Percentiles rank a stretch among this genome's conserved stretches.
These are phyloP conservation scores for Metschnikowia arizonensis DNA, from an alignment of 805 yeast species.

Conservation along the genomic window DNA sequence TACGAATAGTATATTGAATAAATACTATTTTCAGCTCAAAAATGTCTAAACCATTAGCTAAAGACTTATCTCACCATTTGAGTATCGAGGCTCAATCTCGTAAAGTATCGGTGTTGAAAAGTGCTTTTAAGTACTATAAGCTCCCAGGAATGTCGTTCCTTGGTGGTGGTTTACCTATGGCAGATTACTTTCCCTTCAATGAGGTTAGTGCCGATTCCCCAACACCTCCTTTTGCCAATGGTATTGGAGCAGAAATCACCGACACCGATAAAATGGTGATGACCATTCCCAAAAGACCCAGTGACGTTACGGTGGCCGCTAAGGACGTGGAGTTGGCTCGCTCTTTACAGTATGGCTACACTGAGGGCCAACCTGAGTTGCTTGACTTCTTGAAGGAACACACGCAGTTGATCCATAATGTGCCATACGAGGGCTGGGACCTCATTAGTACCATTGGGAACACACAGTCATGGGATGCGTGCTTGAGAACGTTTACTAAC, in stretches of 20 bases:
- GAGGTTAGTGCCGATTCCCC: conserved; percentile 67
- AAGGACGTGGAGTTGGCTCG: conserved; percentile 69
- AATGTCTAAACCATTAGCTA: conserved; percentile 40
- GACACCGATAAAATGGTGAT: conserved; percentile 38
- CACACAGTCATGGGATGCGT: conserved; percentile 86
- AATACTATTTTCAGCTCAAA: not conserved
- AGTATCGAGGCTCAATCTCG: conserved; percentile 78
- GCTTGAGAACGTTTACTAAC: conserved; percentile 69
- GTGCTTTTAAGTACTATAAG: conserved; percentile 71
- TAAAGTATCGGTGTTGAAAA: conserved; percentile 73
- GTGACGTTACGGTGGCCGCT: conserved; percentile 18
- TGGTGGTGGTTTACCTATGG: conserved; percentile 93
- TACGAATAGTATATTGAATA: too few relatives aligned
- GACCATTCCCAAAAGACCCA: conserved; percentile 37
- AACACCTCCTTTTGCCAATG: conserved; percentile 71
- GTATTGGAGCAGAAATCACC: conserved; percentile 64
- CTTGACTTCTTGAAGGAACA: conserved; percentile 70
- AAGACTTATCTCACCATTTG: conserved; percentile 69
- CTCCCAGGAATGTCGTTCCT: conserved; percentile 78
- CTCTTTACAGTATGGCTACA: conserved; percentile 88
- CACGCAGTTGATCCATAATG: conserved; percentile 48
- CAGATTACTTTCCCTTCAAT: conserved; percentile 92
- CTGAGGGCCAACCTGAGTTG: conserved; percentile 77
- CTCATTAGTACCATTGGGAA: conserved; percentile 71
- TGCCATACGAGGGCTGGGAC: conserved; percentile 63